These are phyloP conservation scores for Fragaria nilgerrensis DNA, from an alignment of 306 rosid species.

Conservation along the genomic window DNA sequence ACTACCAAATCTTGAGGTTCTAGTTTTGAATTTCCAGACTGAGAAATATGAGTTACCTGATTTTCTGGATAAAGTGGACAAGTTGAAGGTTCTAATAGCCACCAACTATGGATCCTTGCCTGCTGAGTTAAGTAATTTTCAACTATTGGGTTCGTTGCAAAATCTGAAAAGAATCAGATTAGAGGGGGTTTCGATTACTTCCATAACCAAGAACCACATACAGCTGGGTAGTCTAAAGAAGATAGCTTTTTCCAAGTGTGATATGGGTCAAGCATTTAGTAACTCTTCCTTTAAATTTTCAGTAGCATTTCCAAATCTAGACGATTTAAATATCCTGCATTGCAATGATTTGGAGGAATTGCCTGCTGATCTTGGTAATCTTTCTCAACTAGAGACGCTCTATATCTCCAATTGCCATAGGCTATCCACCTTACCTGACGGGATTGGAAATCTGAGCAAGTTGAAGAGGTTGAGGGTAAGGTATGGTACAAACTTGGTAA, in stretches of 20 bases:
- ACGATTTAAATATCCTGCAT: too few species aligned
- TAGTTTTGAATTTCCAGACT: conserved; percentile 41
- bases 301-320: conserved; percentile 40
- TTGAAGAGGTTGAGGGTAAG: too few species aligned
- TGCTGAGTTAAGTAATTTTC: conserved; percentile 36
- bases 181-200: conserved; percentile 45
- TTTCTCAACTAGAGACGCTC: too few species aligned
- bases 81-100: conserved; percentile 47
- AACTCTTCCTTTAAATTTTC: conserved; percentile 24
- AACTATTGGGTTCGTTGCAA: conserved; percentile 22
- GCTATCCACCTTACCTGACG: too few species aligned
- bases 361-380: too few species aligned
- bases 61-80: conserved; percentile 47
- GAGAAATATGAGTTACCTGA: conserved; percentile 39
- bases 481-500: too few species aligned
- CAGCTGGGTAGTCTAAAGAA: conserved; percentile 44
- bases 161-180: conserved; percentile 43
- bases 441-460: too few species aligned
- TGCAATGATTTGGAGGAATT: too few species aligned
- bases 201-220: conserved; percentile 15
- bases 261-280: conserved; percentile 33
- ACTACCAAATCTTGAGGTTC: conserved; percentile 40
- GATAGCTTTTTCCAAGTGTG: conserved; percentile 54
- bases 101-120: conserved; percentile 39
- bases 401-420: too few species aligned